Conservation (phyloP, 305 asterid species). For the Fraxinus greggii region DNA sequence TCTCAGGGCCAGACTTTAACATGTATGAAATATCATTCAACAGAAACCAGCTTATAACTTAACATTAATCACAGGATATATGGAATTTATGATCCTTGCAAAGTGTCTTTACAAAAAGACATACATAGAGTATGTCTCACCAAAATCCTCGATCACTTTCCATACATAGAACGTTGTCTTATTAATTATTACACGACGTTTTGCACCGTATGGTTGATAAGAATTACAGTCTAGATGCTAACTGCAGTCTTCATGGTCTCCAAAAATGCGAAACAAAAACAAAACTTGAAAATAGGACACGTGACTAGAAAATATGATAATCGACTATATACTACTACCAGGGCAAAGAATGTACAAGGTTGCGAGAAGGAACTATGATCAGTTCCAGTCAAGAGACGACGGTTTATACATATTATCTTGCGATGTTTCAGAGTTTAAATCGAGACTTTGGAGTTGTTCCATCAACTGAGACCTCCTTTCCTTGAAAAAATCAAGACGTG, state of each 20-base stretch:
- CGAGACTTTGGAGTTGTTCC: conserved; percentile 91
- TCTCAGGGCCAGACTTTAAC: neutral
- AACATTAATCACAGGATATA: neutral
- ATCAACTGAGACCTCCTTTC: conserved; percentile 93
- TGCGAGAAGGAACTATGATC: conserved; percentile 19
- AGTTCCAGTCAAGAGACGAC: conserved; percentile 88
- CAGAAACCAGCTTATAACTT: neutral
- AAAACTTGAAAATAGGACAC: neutral
- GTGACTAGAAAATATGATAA: conserved; percentile 14
- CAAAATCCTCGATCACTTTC: neutral
- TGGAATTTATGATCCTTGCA: neutral
- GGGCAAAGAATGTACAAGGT: conserved; percentile 44
- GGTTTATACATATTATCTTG: conserved; percentile 67
- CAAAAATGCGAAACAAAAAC: neutral
- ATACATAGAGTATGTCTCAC: neutral
- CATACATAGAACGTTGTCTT: neutral
- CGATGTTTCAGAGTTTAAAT: conserved; percentile 65
- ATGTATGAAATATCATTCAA: neutral
- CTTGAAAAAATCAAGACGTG: conserved; percentile 93
- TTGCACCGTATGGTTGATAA: neutral
- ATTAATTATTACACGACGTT: neutral
- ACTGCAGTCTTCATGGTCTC: conserved; percentile 22
- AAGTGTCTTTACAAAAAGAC: neutral
- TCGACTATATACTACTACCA: conserved; percentile 29
- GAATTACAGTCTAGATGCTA: conserved; percentile 13